Base-by-base conservation (phyloP, 1,284 basidiomycete genomes). In the Ceratobasidium sp. region DNA sequence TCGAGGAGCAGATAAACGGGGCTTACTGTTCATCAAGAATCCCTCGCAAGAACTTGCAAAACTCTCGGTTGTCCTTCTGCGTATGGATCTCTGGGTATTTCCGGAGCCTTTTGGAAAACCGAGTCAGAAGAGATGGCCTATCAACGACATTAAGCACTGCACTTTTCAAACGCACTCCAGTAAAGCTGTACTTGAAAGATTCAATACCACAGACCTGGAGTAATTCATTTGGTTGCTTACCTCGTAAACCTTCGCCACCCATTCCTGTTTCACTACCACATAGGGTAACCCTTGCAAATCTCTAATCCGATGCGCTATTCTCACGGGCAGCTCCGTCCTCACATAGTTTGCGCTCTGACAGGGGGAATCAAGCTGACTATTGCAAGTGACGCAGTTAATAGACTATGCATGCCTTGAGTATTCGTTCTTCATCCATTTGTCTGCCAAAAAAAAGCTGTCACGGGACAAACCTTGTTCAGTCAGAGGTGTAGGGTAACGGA, bases 251-350 rank as follows among this genome's bases (percentile, higher is more conserved):
- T 84, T 87, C 25, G 88, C 87, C 5, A 96, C 85, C 0, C 88
- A 86, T 74, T 93, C 90, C 72, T 95, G 90, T 2, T 90, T 92
- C 62, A 95, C 93, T 8, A 94, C 93, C 27, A 92, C 86, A 75
- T 91, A 95, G 0, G 94, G 93, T 44, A 96, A 80, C 1, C 87
- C 80, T 78, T 96, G 93, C 73, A 96, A 81, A 75, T 96, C 93
- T 69, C 91, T 85, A 70, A 96, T 80, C 49, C 94, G 84, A 77
- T 95, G 93, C 2, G 93, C 90, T 75, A 96, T 90, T 53, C 93
- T 85, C 14, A 94, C 87, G 13, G 94, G 91, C 7, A 96, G 79
- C 75, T 96, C 94, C 13, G 89, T 89, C 54, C 93, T 86, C 36
- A 96, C 90, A 78, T 94, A 93, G 77, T 95, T 94, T 71, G 90